Conservation (phyloP, 2,329 filamentous ascomycete genomes). For the Paraphoma chrysanthemicola region DNA sequence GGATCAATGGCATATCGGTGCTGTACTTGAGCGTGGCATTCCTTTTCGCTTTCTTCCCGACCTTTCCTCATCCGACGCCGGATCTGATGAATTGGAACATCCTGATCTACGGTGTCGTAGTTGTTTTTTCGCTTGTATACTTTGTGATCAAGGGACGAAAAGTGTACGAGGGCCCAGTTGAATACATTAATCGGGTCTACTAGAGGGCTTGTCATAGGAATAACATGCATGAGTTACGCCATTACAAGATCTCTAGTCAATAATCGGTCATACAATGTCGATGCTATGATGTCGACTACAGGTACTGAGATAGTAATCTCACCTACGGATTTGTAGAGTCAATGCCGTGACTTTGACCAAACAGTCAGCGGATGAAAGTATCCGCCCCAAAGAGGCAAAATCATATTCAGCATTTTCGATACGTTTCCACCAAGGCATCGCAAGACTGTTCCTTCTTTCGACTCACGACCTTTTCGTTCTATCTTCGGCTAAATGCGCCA, state of each 20-base stretch:
- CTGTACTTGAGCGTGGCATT: conserved; percentile 50
- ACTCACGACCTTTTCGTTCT: too few species aligned
- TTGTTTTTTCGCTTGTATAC: conserved; percentile 53
- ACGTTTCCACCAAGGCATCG: too few species aligned
- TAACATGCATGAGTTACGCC: background rate
- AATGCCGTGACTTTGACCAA: too few species aligned
- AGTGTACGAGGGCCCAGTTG: conserved; percentile 48
- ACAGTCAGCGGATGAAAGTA: too few species aligned
- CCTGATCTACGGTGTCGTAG: conserved; percentile 54
- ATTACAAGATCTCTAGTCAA: background rate
- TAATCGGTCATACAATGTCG: too few species aligned
- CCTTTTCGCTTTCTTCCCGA: conserved; percentile 56
- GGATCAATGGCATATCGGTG: conserved; percentile 52
- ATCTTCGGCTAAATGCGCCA: too few species aligned
- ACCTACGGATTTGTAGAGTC: too few species aligned
- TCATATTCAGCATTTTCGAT: too few species aligned
- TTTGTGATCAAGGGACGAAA: conserved; percentile 52
- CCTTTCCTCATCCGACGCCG: conserved; percentile 28
- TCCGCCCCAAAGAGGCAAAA: too few species aligned
- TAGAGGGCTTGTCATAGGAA: background rate
- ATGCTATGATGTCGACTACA: too few species aligned
- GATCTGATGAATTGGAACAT: conserved; percentile 58
- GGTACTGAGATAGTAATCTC: too few species aligned
- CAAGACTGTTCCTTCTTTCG: too few species aligned
- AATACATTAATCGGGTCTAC: conserved; percentile 25